Evolutionary conservation across 768 basidiomycete species (phyloP).

Genomic region (Hydnomerulius pinastri): DNA sequence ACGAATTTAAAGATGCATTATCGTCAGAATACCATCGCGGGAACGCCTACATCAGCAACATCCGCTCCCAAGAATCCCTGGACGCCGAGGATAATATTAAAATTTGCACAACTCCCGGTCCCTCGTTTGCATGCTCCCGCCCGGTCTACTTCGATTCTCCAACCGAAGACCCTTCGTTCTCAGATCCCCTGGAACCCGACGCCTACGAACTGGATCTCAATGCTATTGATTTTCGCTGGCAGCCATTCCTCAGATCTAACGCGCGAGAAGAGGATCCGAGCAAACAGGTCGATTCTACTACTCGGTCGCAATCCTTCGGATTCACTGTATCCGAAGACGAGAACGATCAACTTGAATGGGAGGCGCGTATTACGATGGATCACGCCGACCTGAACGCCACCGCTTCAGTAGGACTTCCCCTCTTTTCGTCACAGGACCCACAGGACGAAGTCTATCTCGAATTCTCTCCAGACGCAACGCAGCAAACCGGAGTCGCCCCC

Average conservation of each 20-base stretch:
- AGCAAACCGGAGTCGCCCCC: not conserved
- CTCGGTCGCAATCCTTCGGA: slow-evolving; percentile 3
- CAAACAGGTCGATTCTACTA: not conserved
- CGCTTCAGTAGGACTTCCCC: slow-evolving; percentile 9
- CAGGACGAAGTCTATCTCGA: slow-evolving; percentile 9
- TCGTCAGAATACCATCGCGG: slow-evolving; percentile 17
- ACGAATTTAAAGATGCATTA: slow-evolving; percentile 2
- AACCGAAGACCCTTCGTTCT: slow-evolving; percentile 46
- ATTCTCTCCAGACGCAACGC: not conserved
- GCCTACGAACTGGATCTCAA: slow-evolving; percentile 41
- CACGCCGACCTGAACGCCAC: slow-evolving; percentile 8
- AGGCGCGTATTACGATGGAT: slow-evolving; percentile 13
- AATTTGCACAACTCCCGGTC: slow-evolving; percentile 53
- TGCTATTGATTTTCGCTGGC: slow-evolving; percentile 57
- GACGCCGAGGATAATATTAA: slow-evolving; percentile 7
- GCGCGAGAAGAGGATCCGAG: slow-evolving; percentile 6
- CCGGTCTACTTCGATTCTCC: slow-evolving; percentile 55
- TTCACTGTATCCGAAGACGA: slow-evolving; percentile 4
- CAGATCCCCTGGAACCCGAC: slow-evolving; percentile 38
- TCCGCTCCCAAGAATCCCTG: slow-evolving; percentile 3
- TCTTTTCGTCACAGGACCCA: slow-evolving; percentile 5
- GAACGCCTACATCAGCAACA: not conserved
- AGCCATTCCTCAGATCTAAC: slow-evolving; percentile 43
- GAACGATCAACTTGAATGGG: slow-evolving; percentile 20
- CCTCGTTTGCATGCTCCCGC: slow-evolving; percentile 33